Evolutionary conservation across 805 yeast species (phyloP).

Genomic region (Starmerella khaoyaiensis): DNA sequence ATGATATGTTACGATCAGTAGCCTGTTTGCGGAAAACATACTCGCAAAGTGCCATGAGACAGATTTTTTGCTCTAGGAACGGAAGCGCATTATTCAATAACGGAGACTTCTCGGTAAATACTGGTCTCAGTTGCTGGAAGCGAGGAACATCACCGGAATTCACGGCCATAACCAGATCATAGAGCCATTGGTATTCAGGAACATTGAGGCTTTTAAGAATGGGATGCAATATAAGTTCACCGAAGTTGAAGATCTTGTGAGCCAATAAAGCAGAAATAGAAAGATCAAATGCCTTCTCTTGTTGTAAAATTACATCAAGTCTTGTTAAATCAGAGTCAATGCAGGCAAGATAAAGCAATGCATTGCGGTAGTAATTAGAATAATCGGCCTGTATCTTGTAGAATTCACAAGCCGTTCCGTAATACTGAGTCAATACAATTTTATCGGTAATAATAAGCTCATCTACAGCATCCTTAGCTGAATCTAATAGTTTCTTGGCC

Average conservation of each 20-base stretch:
- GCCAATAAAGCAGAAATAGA: constrained; percentile 81
- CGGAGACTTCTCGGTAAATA: constrained; percentile 36
- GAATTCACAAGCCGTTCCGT: constrained; percentile 64
- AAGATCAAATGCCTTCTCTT: constrained; percentile 56
- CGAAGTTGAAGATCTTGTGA: constrained; percentile 85
- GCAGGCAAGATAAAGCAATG: constrained; percentile 71
- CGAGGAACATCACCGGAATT: constrained; percentile 63
- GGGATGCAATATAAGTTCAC: constrained; percentile 86
- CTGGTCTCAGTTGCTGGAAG: constrained; percentile 41
- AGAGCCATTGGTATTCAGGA: constrained; percentile 47
- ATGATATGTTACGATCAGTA: constrained; percentile 58
- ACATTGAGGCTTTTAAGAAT: constrained; percentile 35
- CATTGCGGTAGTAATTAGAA: constrained; percentile 67
- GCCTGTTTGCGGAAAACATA: constrained; percentile 58
- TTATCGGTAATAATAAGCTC: constrained; percentile 39
- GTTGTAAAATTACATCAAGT: constrained; percentile 32
- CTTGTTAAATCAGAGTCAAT: constrained; percentile 34
- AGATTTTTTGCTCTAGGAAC: constrained; percentile 77
- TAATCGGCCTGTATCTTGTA: constrained; percentile 65
- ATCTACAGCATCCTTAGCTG: constrained; percentile 46
- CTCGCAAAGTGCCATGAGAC: constrained; percentile 84
- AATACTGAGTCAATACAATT: constrained; percentile 69
- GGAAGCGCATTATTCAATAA: constrained; percentile 44
- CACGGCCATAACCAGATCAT: constrained; percentile 52
- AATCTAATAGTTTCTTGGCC: constrained; percentile 57